Percentiles rank a stretch among this genome's conserved stretches.
Conservation (phyloP, 306 rosid genomes). For the Begonia fuchsioides region DNA sequence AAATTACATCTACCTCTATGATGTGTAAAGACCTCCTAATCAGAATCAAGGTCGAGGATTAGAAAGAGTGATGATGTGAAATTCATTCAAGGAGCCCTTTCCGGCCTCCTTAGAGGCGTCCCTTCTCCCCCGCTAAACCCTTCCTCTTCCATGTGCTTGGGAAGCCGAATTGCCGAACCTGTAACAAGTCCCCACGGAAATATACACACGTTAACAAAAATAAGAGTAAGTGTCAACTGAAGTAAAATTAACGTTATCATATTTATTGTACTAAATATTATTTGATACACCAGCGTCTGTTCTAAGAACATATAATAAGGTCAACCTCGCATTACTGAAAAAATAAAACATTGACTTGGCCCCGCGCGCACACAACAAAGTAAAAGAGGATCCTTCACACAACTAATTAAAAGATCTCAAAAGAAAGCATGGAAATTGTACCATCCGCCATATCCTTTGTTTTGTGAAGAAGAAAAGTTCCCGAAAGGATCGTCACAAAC, state of each 20-base stretch:
- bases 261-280: no score
- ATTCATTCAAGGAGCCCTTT: slow-evolving; percentile 38
- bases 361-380: no score
- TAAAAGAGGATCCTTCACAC: no score
- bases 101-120: slow-evolving; percentile 94
- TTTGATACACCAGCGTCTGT: no score
- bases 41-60: slow-evolving; percentile 7
- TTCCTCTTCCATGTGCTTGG: slow-evolving; percentile 75
- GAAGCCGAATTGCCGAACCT: slow-evolving; percentile 45
- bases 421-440: slow-evolving; percentile 18
- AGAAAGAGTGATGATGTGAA: slow-evolving; percentile 10
- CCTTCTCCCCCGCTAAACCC: slow-evolving; percentile 50
- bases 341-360: no score
- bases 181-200: slow-evolving; percentile 2
- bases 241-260: no score
- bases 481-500: slow-evolving; percentile 95
- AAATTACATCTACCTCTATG: slow-evolving; percentile 4
- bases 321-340: no score
- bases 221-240: no score
- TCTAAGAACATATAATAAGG: no score
- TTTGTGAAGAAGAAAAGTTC: slow-evolving; percentile 98
- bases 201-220: no score
- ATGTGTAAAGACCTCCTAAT: slow-evolving; percentile 26
- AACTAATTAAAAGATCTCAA: background rate
- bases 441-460: slow-evolving; percentile 96